Evolutionary conservation across 768 basidiomycete species (phyloP).

Genomic region (Leucosporidium yakuticum): DNA sequence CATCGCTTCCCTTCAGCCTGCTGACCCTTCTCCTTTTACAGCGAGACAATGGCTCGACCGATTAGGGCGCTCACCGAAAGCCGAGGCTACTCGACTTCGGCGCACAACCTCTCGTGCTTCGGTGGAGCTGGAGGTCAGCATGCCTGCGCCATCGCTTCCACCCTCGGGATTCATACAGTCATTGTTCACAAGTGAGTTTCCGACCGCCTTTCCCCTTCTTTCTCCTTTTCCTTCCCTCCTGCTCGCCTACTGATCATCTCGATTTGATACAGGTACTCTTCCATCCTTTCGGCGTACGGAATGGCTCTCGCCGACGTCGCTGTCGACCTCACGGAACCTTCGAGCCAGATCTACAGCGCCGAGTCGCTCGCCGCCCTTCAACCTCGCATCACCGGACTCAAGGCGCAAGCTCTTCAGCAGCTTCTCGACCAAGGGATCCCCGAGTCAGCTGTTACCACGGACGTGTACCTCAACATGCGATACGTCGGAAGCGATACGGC

Average conservation of each 20-base stretch:
- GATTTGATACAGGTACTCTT: conserved; percentile 63
- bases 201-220: neutral
- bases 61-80: conserved; percentile 82
- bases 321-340: conserved; percentile 53
- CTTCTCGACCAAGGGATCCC: conserved; percentile 76
- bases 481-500: conserved; percentile 91
- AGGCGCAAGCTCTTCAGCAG: conserved; percentile 57
- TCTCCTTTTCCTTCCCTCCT: neutral
- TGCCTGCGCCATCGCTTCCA: conserved; percentile 80
- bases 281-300: conserved; percentile 88
- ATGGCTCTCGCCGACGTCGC: conserved; percentile 15
- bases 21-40: conserved; percentile 40
- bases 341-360: conserved; percentile 65
- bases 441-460: conserved; percentile 61
- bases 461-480: conserved; percentile 52
- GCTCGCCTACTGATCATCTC: neutral
- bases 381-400: conserved; percentile 64
- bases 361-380: conserved; percentile 55
- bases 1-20: conserved; percentile 42
- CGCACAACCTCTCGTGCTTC: conserved; percentile 52
- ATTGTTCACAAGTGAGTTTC: conserved; percentile 56
- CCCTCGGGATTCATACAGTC: conserved; percentile 80
- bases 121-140: conserved; percentile 43
- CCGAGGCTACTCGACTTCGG: conserved; percentile 70
- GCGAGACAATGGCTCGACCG: conserved; percentile 91